A percentile compares a stretch with the other conserved stretches of the same genome.
Evolutionary conservation across 306 rosid genomes (phyloP).

Genomic region (Rosa persica): DNA sequence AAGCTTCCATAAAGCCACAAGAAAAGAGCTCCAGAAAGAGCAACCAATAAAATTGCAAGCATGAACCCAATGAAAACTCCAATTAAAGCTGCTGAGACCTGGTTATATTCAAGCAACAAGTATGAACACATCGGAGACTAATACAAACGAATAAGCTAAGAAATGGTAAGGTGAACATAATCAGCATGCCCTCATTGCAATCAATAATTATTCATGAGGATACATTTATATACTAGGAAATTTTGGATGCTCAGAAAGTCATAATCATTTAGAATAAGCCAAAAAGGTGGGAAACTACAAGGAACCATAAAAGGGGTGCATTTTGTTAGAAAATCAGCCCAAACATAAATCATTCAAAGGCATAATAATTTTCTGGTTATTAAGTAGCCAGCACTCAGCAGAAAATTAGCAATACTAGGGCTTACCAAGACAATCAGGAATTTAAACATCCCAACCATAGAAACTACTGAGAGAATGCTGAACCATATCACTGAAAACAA

Average conservation of each 20-base stretch:
- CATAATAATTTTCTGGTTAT: neutral
- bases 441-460: constrained; percentile 83
- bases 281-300: neutral
- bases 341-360: neutral
- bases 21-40: constrained; percentile 61
- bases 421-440: constrained; percentile 81
- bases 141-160: neutral
- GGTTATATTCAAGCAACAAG: constrained; percentile 30
- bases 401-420: constrained; percentile 3
- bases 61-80: constrained; percentile 68
- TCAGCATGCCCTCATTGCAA: neutral
- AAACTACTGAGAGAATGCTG: constrained; percentile 71
- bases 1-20: constrained; percentile 97
- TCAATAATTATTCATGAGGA: neutral
- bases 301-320: neutral
- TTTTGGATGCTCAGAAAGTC: neutral
- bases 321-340: neutral
- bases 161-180: neutral
- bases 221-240: neutral
- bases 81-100: constrained; percentile 67
- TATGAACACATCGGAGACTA: constrained; percentile 22
- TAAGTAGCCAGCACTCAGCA: neutral
- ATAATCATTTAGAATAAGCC: neutral
- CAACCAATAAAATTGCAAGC: constrained; percentile 69
- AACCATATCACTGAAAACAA: constrained; percentile 95